Conservation (phyloP, 192 early-diverging fungal genomes). For the Funneliformis mosseae region DNA sequence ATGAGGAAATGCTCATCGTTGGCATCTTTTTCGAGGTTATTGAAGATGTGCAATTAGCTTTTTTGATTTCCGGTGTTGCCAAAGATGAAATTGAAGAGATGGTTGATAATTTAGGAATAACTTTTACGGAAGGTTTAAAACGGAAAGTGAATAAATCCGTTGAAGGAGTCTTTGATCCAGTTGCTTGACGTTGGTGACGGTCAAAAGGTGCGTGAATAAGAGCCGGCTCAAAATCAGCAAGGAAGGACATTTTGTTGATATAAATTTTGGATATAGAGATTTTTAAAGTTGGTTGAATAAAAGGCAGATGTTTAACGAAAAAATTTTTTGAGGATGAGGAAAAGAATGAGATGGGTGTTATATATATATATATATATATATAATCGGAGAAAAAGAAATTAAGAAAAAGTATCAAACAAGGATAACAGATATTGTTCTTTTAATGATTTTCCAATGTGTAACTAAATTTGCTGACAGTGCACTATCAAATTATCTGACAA, state of each 20-base stretch:
- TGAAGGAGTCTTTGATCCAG: background rate
- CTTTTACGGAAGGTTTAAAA: background rate
- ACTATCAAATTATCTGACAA: background rate
- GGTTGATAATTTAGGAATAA: background rate
- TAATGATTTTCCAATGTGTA: background rate
- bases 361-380: background rate
- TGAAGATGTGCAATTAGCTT: background rate
- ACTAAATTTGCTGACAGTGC: background rate
- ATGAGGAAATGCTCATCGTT: background rate
- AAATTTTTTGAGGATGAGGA: background rate
- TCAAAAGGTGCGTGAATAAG: conserved; percentile 21
- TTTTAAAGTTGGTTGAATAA: background rate
- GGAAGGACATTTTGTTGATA: conserved; percentile 2
- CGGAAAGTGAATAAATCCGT: background rate
- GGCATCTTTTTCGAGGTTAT: background rate
- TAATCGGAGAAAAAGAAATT: background rate
- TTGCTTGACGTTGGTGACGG: conserved; percentile 2
- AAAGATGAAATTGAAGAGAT: background rate
- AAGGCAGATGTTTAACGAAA: background rate
- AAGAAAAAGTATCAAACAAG: background rate
- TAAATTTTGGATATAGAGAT: too few species aligned
- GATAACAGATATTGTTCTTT: background rate
- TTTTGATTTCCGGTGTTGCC: background rate
- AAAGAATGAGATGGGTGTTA: background rate
- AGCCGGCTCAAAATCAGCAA: conserved; percentile 20